phyloP scores from a whole-genome alignment of 768 basidiomycete genomes.

The Xerocomellus intermedius region DNA sequence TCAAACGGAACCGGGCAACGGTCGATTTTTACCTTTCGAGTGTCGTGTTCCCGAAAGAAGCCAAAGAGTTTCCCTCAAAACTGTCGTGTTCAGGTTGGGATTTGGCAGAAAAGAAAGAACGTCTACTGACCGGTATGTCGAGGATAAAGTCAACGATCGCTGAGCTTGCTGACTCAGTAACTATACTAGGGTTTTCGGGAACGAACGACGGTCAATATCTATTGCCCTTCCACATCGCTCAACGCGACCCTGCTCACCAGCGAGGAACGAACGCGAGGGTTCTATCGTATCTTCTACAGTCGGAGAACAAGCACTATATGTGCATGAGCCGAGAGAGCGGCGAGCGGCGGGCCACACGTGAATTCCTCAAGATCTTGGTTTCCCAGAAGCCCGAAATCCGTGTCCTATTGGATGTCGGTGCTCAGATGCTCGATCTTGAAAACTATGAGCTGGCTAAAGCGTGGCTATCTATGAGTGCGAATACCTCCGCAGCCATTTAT shows the following conservation, averaged over 20 bases:
- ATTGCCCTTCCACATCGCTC: constrained; percentile 34
- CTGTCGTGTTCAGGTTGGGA: constrained; percentile 39
- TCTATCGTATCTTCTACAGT: constrained; percentile 30
- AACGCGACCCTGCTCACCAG: constrained; percentile 28
- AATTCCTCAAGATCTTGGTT: constrained; percentile 33
- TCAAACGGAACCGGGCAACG: constrained; percentile 28
- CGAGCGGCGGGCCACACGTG: constrained; percentile 8
- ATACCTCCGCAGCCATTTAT: constrained; percentile 31
- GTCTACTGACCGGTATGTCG: constrained; percentile 15
- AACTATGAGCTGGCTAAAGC: constrained; percentile 39
- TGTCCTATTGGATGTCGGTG: constrained; percentile 55
- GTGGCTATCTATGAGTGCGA: constrained; percentile 38
- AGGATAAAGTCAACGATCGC: background rate
- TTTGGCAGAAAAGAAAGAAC: constrained; percentile 27
- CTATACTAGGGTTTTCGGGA: constrained; percentile 34
- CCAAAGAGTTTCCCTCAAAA: constrained; percentile 36
- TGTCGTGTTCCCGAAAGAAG: constrained; percentile 38
- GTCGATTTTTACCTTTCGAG: constrained; percentile 38
- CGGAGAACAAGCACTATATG: constrained; percentile 19
- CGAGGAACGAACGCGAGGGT: constrained; percentile 46
- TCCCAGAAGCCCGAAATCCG: constrained; percentile 37
- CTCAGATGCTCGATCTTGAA: constrained; percentile 52
- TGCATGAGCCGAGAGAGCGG: constrained; percentile 10
- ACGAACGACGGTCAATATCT: constrained; percentile 41
- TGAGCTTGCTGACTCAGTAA: background rate